Base-by-base conservation (phyloP, 2,329 filamentous ascomycete species). In the Rutstroemia sp. region DNA sequence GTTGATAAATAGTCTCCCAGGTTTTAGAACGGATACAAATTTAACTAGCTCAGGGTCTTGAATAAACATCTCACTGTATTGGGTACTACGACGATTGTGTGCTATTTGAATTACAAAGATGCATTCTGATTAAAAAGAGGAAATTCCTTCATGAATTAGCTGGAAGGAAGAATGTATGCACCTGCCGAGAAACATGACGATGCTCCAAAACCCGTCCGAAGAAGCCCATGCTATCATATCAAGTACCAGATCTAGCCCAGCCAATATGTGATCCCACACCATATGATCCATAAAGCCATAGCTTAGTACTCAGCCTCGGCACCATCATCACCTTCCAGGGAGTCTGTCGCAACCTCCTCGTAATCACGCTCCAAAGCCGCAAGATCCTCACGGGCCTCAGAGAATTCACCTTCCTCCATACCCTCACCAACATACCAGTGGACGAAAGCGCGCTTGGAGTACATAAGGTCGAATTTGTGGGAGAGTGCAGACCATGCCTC, bases 361-460 rank as follows among this genome's bases (percentile, higher is more conserved):
- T 85, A 85, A 64, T 85, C 82, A 69, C 79, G 81, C 72, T 85
- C 82, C 49, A 86, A 70, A 38, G 82, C 83, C 49, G 83, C 83
- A 59, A 86, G 71, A 69, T 86, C 82, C 71, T 86, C 83, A 65
- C 83, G 76, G 40, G 83, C 82, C 68, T 86, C 83, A 34, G 75
- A 78, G 72, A 86, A 86, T 68, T 86, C 83, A 61, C 83, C 83
- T 69, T 86, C 82, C 71, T 86, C 83, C 83, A 86, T 86, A 70
- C 83, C 83, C 70, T 86, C 83, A 62, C 83, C 83, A 56, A 86
- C 83, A 64, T 86, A 86, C 83, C 83, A 86, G 69, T 86, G 83
- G 16, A 86, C 83, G 67, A 86, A 86, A 16, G 83, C 83, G 60
- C 83, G 79, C 74, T 86, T 86, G 60, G 77, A 78, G 72, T 86